These are phyloP conservation scores for Ampelomyces quisqualis DNA, from an alignment of 2,329 filamentous ascomycete species.

Conservation along the genomic window DNA sequence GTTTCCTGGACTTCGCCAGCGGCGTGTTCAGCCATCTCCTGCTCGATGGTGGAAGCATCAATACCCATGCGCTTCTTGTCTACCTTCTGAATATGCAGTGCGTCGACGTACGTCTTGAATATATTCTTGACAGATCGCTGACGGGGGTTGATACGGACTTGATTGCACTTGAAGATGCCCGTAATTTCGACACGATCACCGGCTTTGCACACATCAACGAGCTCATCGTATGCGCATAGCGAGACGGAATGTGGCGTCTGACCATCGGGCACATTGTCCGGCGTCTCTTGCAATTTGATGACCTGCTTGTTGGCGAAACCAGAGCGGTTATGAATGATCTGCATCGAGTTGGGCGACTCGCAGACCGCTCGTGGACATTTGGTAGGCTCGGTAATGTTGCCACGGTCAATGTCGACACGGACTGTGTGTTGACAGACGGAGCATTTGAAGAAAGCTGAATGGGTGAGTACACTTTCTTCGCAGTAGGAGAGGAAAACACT, in stretches of 20 bases:
- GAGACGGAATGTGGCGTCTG: slow-evolving; percentile 98
- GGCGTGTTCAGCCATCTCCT: slow-evolving; percentile 72
- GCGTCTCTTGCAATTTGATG: slow-evolving; percentile 97
- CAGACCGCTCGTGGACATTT: slow-evolving; percentile 82
- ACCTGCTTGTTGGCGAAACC: slow-evolving; percentile 96
- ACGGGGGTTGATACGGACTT: slow-evolving; percentile 89
- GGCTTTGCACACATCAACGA: slow-evolving; percentile 97
- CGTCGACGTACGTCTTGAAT: slow-evolving; percentile 97
- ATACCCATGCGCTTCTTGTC: slow-evolving; percentile 93
- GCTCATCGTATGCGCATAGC: slow-evolving; percentile 91
- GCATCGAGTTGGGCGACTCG: slow-evolving; percentile 89
- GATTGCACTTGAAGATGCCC: slow-evolving; percentile 93
- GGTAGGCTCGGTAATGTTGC: slow-evolving; percentile 93
- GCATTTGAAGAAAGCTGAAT: slow-evolving; percentile 88
- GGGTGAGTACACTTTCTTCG: slow-evolving; percentile 10
- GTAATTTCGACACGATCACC: slow-evolving; percentile 95
- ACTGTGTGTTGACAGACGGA: slow-evolving; percentile 89
- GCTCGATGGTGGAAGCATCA: slow-evolving; percentile 82
- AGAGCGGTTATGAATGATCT: slow-evolving; percentile 95
- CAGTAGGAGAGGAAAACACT: slow-evolving; percentile 6
- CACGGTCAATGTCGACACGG: slow-evolving; percentile 87
- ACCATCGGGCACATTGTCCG: slow-evolving; percentile 88
- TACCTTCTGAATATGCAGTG: slow-evolving; percentile 92
- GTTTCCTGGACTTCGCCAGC: slow-evolving; percentile 77
- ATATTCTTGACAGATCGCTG: slow-evolving; percentile 91